Evolutionary conservation across 805 yeast genomes (phyloP), one percentile per base, ranked within the genome.

Genomic region (Cyberlindnera petersonii): DNA sequence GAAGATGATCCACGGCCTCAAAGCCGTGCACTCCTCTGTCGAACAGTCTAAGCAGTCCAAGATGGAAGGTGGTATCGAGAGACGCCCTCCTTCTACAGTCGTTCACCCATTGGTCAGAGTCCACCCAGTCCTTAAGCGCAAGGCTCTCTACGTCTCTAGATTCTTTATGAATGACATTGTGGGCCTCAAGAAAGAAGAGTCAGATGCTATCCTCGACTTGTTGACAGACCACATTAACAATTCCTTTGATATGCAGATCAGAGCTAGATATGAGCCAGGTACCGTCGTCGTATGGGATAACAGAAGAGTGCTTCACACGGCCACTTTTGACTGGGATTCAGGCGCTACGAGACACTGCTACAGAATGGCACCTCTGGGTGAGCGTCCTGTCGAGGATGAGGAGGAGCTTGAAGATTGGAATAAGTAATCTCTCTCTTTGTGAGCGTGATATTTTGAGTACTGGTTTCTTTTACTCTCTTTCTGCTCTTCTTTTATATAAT

Each of bases 71-170:
- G 66, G 66, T 38, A 63, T 76, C 39, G 77, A 69, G 47, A 68
- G 79, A 56, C 73, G 68, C 42, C 39, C 43, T 15, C 51, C 51
- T 9, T 34, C 52, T 15, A 35, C 47, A 8, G 47, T 42, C 5
- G 19, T 27, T 5, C 85, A 79, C 58, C 83, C 82, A 3, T 47
- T 79, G 19, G 70, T 79, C 24, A 70, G 83, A 61, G 75, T 82
- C 27, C 79, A 79, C 49, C 84, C 85, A 9, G 79, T 71, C 11
- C 77, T 83, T 21, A 82, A 82, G 31, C 68, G 77, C 74, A 79
- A 78, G 58, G 62, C 78, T 1, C 59, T 78, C 46, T 77, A 63
- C 43, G 74, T 76, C 30, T 75, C 76, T 58, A 66, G 77, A 33
- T 60, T 65, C 16, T 60, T 65, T 14, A 75, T 79, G 11, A 62